Evolutionary conservation across 306 rosid genomes (phyloP), one percentile per base, ranked within the genome.

Genomic region (Vachellia pachyceras): DNA sequence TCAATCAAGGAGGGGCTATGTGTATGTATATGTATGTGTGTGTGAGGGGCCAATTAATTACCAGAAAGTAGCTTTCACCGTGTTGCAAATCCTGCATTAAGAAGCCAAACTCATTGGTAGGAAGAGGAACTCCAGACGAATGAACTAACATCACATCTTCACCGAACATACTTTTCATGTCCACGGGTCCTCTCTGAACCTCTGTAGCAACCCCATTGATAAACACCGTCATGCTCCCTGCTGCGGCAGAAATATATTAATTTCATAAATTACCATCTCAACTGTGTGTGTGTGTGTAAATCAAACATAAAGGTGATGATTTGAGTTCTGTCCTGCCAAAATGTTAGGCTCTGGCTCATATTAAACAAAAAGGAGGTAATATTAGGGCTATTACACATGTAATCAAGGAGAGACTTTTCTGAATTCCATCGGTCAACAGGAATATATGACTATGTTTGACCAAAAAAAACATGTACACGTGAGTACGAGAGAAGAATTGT

Each of bases 51-150:
- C n/a, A n/a, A n/a, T 42, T 42, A 46, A 12, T 46, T 54, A 54
- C 99, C 97, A 95, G 92, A 82, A 89, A 93, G 77, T 95, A 95
- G 90, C 90, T 91, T 85, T 93, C 98, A 50, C 97, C 98, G 77
- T 87, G 90, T 78, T 92, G 93, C 88, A 95, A 83, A 74, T 64
- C 75, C 25, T 91, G 93, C 75, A 86, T 73, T 55, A 92, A 83
- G 84, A 91, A 80, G 8, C 98, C 98, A 73, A 84, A 92, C 33
- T 92, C 94, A 84, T 93, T 92, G 83, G 85, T 74, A 23, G 90
- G 88, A 80, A 93, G 49, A 20, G 93, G 90, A 18, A 91, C 49
- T 66, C 99, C 98, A 14, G 99, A 90, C 75, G 93, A 89, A 83
- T 95, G 93, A 81, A 95, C 86, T 83, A 95, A 82, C 71, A 89